Percentiles rank a stretch among this genome's conserved stretches.
Conservation (phyloP, 768 basidiomycete species). For the Ramaria sp. region DNA sequence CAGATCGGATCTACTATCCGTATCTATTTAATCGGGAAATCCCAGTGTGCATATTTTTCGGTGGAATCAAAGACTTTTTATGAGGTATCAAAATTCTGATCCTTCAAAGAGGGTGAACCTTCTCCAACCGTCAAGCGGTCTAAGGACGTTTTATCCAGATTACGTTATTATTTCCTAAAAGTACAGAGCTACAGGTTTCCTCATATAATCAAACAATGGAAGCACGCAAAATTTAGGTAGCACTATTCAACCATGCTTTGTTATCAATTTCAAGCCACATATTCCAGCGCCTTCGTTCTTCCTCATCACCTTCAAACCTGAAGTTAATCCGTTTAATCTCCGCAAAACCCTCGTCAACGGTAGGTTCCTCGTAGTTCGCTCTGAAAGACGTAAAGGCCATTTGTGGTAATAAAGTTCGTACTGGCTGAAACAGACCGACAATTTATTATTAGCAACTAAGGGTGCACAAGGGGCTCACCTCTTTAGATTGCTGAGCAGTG, state of each 20-base stretch:
- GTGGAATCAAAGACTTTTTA: too few relatives aligned
- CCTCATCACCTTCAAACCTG: slow-evolving; percentile 65
- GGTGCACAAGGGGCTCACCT: neutral
- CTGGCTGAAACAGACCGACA: slow-evolving; percentile 24
- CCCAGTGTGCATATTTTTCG: too few relatives aligned
- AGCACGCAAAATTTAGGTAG: neutral
- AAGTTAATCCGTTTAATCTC: slow-evolving; percentile 74
- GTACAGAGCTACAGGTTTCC: too few relatives aligned
- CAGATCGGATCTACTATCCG: too few relatives aligned
- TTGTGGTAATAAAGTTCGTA: slow-evolving; percentile 47
- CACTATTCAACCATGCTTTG: slow-evolving; percentile 1
- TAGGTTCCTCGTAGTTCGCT: slow-evolving; percentile 57
- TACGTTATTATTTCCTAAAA: too few relatives aligned
- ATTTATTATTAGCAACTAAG: slow-evolving; percentile 9
- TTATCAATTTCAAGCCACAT: slow-evolving; percentile 78
- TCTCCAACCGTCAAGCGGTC: too few relatives aligned
- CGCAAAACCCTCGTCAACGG: slow-evolving; percentile 56
- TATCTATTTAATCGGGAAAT: too few relatives aligned
- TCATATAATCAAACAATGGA: too few relatives aligned
- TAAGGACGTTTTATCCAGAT: too few relatives aligned
- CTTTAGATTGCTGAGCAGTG: slow-evolving; percentile 1
- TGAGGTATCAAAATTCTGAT: too few relatives aligned
- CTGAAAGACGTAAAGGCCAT: slow-evolving; percentile 47
- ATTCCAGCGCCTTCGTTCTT: slow-evolving; percentile 60
- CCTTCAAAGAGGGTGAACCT: too few relatives aligned